Conservation (phyloP, 108 stramenopile genomes). For the Epithemia pelagica region DNA sequence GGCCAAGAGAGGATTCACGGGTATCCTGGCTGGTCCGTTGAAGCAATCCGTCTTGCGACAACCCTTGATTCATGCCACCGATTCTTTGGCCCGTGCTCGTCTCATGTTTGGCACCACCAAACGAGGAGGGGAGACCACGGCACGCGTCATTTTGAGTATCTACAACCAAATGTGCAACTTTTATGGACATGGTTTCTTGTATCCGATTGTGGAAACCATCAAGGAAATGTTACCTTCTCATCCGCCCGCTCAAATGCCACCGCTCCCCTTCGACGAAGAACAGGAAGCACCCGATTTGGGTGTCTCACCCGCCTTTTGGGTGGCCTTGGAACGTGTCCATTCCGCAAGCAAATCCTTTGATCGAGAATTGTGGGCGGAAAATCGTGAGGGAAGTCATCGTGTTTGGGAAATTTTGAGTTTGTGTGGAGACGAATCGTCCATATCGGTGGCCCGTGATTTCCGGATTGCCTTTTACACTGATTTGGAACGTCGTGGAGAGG, state of each 20-base stretch:
- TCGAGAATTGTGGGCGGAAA: slow-evolving; percentile 81
- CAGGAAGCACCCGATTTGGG: slow-evolving; percentile 71
- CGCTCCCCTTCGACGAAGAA: slow-evolving; percentile 77
- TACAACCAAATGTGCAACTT: slow-evolving; percentile 82
- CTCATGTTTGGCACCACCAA: slow-evolving; percentile 70
- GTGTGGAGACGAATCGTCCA: slow-evolving; percentile 44
- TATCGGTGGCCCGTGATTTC: slow-evolving; percentile 54
- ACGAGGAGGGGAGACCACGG: slow-evolving; percentile 61
- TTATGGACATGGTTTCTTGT: slow-evolving; percentile 71
- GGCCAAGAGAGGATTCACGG: slow-evolving; percentile 49
- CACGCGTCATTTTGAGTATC: slow-evolving; percentile 72
- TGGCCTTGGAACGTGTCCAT: slow-evolving; percentile 69
- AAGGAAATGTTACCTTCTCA: slow-evolving; percentile 53
- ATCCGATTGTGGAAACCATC: slow-evolving; percentile 66
- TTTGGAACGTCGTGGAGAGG: slow-evolving; percentile 72
- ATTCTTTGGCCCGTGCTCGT: slow-evolving; percentile 77
- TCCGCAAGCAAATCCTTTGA: slow-evolving; percentile 82
- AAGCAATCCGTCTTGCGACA: slow-evolving; percentile 77
- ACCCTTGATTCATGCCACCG: slow-evolving; percentile 76
- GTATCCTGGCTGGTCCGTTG: slow-evolving; percentile 59
- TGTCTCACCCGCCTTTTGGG: slow-evolving; percentile 77
- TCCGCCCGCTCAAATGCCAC: slow-evolving; percentile 58
- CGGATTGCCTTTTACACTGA: slow-evolving; percentile 67
- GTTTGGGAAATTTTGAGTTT: slow-evolving; percentile 70
- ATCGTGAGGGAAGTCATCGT: slow-evolving; percentile 58